A percentile compares a stretch with the other conserved stretches of the same genome.
These are phyloP conservation scores for Pseudomonodictys pantanalensis DNA, from an alignment of 495 filamentous ascomycete species.

Conservation along the genomic window DNA sequence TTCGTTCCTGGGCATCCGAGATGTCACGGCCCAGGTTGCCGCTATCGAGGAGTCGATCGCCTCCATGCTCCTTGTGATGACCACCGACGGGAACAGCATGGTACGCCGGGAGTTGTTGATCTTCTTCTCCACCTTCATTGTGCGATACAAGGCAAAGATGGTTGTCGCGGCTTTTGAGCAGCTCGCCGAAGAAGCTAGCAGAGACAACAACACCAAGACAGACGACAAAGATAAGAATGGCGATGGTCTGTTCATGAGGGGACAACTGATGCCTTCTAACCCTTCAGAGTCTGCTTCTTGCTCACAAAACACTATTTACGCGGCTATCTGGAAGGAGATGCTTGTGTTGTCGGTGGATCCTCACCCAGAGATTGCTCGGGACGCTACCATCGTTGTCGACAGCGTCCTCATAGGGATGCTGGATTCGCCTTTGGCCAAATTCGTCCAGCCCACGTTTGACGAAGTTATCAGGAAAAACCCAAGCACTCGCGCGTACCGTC, in stretches of 20 bases:
- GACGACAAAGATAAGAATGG: slow-evolving; percentile 23
- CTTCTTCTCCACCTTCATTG: slow-evolving; percentile 88
- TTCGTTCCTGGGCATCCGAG: slow-evolving; percentile 88
- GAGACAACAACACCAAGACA: slow-evolving; percentile 4
- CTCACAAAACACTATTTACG: slow-evolving; percentile 83
- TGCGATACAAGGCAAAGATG: slow-evolving; percentile 89
- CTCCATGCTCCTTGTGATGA: slow-evolving; percentile 78
- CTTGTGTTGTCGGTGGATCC: slow-evolving; percentile 89
- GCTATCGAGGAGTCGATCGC: slow-evolving; percentile 86
- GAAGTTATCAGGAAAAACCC: slow-evolving; percentile 61
- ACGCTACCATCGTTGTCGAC: slow-evolving; percentile 77
- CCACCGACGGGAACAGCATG: slow-evolving; percentile 85
- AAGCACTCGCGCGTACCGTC: slow-evolving; percentile 8
- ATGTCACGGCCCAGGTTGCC: slow-evolving; percentile 85
- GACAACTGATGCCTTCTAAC: neutral
- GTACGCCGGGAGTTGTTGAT: slow-evolving; percentile 90
- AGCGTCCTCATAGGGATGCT: slow-evolving; percentile 74
- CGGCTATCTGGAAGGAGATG: slow-evolving; percentile 89
- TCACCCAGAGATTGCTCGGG: slow-evolving; percentile 85
- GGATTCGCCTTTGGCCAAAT: slow-evolving; percentile 67
- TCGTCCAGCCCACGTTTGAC: slow-evolving; percentile 69
- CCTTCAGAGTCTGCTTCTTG: slow-evolving; percentile 42
- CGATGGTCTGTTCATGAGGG: slow-evolving; percentile 30
- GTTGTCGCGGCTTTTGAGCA: slow-evolving; percentile 90
- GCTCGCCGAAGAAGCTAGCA: slow-evolving; percentile 68